phyloP scores from a whole-genome alignment of 768 basidiomycete species.

The Xerocomellus dryophilus region DNA sequence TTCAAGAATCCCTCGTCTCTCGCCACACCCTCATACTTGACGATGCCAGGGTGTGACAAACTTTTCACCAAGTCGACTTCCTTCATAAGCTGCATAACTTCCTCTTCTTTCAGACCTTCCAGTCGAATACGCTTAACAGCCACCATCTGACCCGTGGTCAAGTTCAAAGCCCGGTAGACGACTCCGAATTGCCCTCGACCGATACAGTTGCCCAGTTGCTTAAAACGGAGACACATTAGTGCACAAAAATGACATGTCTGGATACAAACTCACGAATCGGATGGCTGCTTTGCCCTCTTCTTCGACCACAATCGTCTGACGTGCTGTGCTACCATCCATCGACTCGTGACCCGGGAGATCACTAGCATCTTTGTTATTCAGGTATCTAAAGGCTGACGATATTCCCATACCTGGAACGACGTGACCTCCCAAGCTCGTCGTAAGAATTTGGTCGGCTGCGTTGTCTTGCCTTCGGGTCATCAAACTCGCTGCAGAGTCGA shows the following conservation, averaged over 20 bases:
- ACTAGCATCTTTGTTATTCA: conserved; percentile 56
- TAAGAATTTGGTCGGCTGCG: conserved; percentile 62
- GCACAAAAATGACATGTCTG: background rate
- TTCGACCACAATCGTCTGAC: conserved; percentile 69
- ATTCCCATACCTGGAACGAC: conserved; percentile 68
- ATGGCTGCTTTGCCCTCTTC: conserved; percentile 80
- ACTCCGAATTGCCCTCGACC: conserved; percentile 96
- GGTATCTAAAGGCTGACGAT: conserved; percentile 61
- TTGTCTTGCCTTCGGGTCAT: conserved; percentile 49
- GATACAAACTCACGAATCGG: conserved; percentile 65
- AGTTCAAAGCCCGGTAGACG: conserved; percentile 90
- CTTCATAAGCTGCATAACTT: conserved; percentile 86
- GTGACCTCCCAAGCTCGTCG: conserved; percentile 60
- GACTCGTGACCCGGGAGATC: conserved; percentile 62
- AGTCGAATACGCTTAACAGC: conserved; percentile 96
- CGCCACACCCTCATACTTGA: conserved; percentile 96
- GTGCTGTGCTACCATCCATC: conserved; percentile 58
- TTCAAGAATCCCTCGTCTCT: conserved; percentile 84
- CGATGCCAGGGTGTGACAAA: conserved; percentile 90
- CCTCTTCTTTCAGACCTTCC: conserved; percentile 86
- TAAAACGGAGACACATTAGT: conserved; percentile 13
- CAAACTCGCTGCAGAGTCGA: conserved; percentile 73
- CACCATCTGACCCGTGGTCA: conserved; percentile 95
- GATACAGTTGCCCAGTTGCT: conserved; percentile 99
- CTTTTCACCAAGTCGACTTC: conserved; percentile 93